These are phyloP conservation scores for Hypsizygus ulmarius DNA, from an alignment of 1,284 basidiomycete genomes.

Conservation along the genomic window DNA sequence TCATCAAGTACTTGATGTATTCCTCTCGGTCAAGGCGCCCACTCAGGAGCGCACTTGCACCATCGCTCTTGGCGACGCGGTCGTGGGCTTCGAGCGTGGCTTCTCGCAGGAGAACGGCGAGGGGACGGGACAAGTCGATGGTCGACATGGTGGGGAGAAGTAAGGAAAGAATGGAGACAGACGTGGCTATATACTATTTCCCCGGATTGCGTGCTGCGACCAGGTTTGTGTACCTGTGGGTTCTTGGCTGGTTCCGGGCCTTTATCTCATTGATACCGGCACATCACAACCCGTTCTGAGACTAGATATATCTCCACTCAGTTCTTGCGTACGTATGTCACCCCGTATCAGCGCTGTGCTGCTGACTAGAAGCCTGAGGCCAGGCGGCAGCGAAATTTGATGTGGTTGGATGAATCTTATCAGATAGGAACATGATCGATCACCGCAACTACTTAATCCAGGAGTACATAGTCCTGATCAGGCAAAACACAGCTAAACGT, in stretches of 20 bases:
- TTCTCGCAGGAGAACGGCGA: conserved; percentile 50
- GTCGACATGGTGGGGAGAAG: conserved; percentile 27
- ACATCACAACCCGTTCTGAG: too few species aligned
- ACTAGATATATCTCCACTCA: too few species aligned
- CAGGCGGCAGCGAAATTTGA: conserved; percentile 3
- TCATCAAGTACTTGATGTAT: conserved; percentile 70
- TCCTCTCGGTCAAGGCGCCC: conserved; percentile 64
- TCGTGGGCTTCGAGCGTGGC: conserved; percentile 64
- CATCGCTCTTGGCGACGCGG: conserved; percentile 56
- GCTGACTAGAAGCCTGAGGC: background rate
- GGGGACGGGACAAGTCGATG: conserved; percentile 43
- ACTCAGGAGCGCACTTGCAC: conserved; percentile 57
- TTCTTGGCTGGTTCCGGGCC: too few species aligned
- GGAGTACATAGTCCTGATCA: background rate
- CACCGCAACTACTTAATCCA: background rate
- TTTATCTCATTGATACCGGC: too few species aligned
- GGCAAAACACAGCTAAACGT: background rate
- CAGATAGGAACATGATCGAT: conserved; percentile 9
- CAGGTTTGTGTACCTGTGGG: background rate
- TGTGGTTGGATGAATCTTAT: conserved; percentile 13
- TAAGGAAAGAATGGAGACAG: background rate
- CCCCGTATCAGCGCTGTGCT: background rate
- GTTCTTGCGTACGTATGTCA: too few species aligned
- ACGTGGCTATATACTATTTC: background rate
- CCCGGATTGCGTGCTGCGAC: conserved; percentile 14